A percentile compares a stretch with the other conserved stretches of the same genome.
Evolutionary conservation across 371 early-diverging fungal genomes (phyloP).

Genomic region (Aphelidium insulamus): DNA sequence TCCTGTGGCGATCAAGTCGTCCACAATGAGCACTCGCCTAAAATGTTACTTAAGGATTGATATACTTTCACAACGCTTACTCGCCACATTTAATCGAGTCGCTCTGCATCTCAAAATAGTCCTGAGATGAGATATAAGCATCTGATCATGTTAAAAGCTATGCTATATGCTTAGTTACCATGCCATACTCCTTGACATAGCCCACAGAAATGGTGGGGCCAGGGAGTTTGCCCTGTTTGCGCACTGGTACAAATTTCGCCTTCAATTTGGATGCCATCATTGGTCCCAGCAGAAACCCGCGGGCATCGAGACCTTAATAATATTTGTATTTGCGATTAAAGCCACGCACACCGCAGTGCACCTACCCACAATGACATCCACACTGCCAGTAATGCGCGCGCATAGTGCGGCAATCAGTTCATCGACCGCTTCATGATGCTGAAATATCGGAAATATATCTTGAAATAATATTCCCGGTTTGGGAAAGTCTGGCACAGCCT

Average conservation of each 20-base stretch:
- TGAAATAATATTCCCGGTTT: constrained; percentile 69
- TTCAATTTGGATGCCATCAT: constrained; percentile 64
- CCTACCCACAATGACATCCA: constrained; percentile 73
- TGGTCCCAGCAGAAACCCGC: constrained; percentile 80
- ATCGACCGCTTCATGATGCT: constrained; percentile 78
- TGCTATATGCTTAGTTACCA: constrained; percentile 17
- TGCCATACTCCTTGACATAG: constrained; percentile 89
- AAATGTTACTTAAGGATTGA: too few relatives aligned
- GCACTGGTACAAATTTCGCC: constrained; percentile 80
- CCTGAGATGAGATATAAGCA: constrained; percentile 13
- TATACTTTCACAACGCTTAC: too few relatives aligned
- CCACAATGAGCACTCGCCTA: constrained; percentile 77
- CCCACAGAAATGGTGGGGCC: constrained; percentile 39
- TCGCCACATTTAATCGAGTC: constrained; percentile 54
- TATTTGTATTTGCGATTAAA: neutral
- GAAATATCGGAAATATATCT: constrained; percentile 91
- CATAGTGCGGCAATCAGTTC: constrained; percentile 64
- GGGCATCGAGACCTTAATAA: constrained; percentile 48
- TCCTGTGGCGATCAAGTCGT: constrained; percentile 93
- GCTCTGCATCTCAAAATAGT: constrained; percentile 76
- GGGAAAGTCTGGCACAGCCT: constrained; percentile 59
- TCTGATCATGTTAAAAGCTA: neutral
- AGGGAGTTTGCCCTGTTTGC: constrained; percentile 90
- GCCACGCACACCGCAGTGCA: neutral
- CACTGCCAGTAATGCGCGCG: constrained; percentile 43